A percentile compares a stretch with the other conserved stretches of the same genome.
These are phyloP conservation scores for Candida xiaguanensis DNA, from an alignment of 805 yeast genomes.

Conservation along the genomic window DNA sequence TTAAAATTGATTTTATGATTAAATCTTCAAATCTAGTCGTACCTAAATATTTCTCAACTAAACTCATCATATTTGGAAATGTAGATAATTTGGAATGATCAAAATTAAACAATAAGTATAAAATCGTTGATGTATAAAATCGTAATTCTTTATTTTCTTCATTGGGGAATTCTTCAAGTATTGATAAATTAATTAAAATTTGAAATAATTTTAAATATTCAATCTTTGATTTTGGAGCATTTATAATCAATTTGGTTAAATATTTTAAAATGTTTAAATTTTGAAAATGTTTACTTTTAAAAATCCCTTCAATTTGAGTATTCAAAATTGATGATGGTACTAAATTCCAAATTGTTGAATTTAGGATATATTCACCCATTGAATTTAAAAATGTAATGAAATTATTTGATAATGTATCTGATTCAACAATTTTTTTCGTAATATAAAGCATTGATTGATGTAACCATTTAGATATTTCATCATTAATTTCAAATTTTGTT, in stretches of 20 bases:
- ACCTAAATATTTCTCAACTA: slow-evolving; percentile 48
- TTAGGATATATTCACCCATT: slow-evolving; percentile 15
- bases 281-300: slow-evolving; percentile 46
- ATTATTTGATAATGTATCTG: slow-evolving; percentile 19
- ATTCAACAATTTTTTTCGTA: slow-evolving; percentile 63
- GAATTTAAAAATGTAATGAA: slow-evolving; percentile 28
- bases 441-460: slow-evolving; percentile 55
- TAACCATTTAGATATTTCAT: slow-evolving; percentile 45
- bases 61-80: slow-evolving; percentile 41
- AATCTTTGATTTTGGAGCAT: slow-evolving; percentile 29
- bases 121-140: slow-evolving; percentile 42
- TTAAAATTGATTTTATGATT: slow-evolving; percentile 53
- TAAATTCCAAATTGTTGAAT: slow-evolving; percentile 14
- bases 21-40: slow-evolving; percentile 58
- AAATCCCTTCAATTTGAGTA: slow-evolving; percentile 62
- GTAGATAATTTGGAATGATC: slow-evolving; percentile 48
- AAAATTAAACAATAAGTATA: slow-evolving; percentile 47
- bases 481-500: slow-evolving; percentile 15
- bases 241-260: slow-evolving; percentile 33
- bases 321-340: slow-evolving; percentile 48
- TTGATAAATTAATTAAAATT: slow-evolving; percentile 50
- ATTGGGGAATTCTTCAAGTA: slow-evolving; percentile 25
- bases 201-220: slow-evolving; percentile 57
- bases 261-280: slow-evolving; percentile 43
- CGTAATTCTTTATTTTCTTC: slow-evolving; percentile 21